Conservation (phyloP, 129 eudicot genomes). For the Logfia minima region DNA sequence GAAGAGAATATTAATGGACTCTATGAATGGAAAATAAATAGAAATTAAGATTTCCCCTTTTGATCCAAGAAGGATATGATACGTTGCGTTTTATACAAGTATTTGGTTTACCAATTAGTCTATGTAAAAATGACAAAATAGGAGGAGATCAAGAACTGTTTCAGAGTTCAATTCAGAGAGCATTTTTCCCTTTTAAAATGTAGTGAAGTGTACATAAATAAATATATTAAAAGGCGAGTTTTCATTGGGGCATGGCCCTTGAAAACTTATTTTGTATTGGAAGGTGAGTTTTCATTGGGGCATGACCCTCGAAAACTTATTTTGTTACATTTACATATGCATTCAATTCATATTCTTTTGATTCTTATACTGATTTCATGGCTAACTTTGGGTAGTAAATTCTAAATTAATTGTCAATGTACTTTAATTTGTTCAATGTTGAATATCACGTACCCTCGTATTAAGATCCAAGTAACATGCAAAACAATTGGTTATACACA, state of each 20-base stretch:
- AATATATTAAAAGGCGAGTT: background rate
- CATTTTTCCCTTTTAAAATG: slow-evolving; percentile 17
- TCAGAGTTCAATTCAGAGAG: background rate
- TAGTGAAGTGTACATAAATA: background rate
- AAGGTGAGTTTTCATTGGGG: slow-evolving; percentile 12
- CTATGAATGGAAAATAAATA: slow-evolving; percentile 39
- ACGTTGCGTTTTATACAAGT: slow-evolving; percentile 42
- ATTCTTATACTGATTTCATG: slow-evolving; percentile 9
- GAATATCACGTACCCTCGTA: slow-evolving; percentile 25
- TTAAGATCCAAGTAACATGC: slow-evolving; percentile 28
- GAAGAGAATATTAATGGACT: slow-evolving; percentile 34
- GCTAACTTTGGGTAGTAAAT: slow-evolving; percentile 11
- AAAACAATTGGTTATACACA: no score
- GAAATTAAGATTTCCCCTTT: slow-evolving; percentile 37
- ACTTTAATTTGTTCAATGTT: slow-evolving; percentile 20
- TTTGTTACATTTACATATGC: background rate
- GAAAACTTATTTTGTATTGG: background rate
- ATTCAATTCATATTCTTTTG: background rate
- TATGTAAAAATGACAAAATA: slow-evolving; percentile 10
- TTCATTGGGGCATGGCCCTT: slow-evolving; percentile 18
- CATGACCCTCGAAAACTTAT: slow-evolving; percentile 3
- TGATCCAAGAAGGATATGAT: slow-evolving; percentile 31
- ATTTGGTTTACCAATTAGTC: slow-evolving; percentile 4
- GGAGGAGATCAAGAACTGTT: background rate
- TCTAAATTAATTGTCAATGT: background rate